Conservation (phyloP, 75 land plant genomes). For the Pseudotsuga menziesii region DNA sequence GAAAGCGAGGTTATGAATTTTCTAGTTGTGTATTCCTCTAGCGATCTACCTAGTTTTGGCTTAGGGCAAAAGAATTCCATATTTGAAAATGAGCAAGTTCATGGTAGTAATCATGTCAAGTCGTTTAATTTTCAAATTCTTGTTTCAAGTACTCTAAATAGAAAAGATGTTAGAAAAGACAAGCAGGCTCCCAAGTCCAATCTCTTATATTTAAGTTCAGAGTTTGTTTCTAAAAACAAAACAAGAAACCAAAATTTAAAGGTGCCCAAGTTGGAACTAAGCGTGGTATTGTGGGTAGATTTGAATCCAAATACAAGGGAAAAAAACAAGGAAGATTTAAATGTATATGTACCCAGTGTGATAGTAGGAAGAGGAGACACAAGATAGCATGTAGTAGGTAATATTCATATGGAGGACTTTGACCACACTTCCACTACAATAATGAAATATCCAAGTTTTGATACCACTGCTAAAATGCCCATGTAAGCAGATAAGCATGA, state of each 20-base stretch:
- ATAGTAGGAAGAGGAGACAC: no score
- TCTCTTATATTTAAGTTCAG: constrained; percentile 26
- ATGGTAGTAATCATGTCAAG: background rate
- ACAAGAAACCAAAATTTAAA: constrained; percentile 18
- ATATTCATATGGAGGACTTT: no score
- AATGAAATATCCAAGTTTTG: no score
- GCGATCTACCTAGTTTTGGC: constrained; percentile 27
- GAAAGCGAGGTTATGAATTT: constrained; percentile 14
- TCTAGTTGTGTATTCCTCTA: constrained; percentile 27
- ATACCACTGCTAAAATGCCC: no score
- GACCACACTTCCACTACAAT: no score
- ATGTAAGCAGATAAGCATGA: no score
- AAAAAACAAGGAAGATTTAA: constrained; percentile 15
- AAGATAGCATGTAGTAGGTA: no score
- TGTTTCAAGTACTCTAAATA: background rate
- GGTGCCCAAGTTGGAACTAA: constrained; percentile 19
- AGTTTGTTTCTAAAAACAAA: constrained; percentile 34
- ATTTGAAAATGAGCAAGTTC: background rate
- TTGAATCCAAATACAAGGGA: constrained; percentile 21
- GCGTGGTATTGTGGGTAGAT: constrained; percentile 19
- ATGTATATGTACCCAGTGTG: no score
- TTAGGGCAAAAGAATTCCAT: constrained; percentile 14
- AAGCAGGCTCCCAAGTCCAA: constrained; percentile 36
- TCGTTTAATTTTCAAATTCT: background rate
- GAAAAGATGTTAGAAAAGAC: constrained; percentile 13